Conservation (phyloP, 768 basidiomycete species). For the Pluteus cervinus region DNA sequence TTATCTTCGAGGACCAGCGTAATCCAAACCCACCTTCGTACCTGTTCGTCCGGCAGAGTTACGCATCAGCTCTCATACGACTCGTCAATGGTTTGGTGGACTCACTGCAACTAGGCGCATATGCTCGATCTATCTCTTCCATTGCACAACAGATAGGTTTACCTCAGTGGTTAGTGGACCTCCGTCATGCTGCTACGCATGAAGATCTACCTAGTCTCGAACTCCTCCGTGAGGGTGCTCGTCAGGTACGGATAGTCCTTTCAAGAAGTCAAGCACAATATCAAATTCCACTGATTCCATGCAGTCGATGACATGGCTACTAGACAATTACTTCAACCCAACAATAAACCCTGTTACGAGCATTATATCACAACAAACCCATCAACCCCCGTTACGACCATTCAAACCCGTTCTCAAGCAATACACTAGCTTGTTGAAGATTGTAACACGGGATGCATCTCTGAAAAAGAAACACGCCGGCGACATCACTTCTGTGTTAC, state of each 20-base stretch:
- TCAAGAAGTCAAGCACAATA: too few species aligned
- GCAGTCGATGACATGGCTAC: conserved; percentile 79
- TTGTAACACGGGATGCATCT: conserved; percentile 58
- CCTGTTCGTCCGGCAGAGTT: conserved; percentile 66
- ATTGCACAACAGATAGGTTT: conserved; percentile 84
- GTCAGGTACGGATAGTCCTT: conserved; percentile 41
- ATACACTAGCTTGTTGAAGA: conserved; percentile 69
- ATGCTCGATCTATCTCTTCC: conserved; percentile 84
- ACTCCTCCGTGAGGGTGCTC: conserved; percentile 68
- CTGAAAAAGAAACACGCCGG: conserved; percentile 43
- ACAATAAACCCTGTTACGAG: conserved; percentile 51
- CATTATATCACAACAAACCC: conserved; percentile 20
- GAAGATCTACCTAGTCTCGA: conserved; percentile 88
- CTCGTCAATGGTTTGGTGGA: conserved; percentile 96
- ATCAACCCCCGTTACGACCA: conserved; percentile 38
- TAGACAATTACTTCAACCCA: conserved; percentile 80
- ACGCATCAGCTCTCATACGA: conserved; percentile 76
- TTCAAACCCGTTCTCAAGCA: conserved; percentile 62
- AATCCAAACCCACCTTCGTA: conserved; percentile 19
- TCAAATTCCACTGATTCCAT: too few species aligned
- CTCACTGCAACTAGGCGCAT: conserved; percentile 83
- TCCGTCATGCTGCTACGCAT: conserved; percentile 94
- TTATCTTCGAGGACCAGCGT: conserved; percentile 48
- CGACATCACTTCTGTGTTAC: conserved; percentile 42
- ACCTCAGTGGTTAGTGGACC: conserved; percentile 84